Conservation (phyloP, 257 asterid species). For the Linderniella brevidens region DNA sequence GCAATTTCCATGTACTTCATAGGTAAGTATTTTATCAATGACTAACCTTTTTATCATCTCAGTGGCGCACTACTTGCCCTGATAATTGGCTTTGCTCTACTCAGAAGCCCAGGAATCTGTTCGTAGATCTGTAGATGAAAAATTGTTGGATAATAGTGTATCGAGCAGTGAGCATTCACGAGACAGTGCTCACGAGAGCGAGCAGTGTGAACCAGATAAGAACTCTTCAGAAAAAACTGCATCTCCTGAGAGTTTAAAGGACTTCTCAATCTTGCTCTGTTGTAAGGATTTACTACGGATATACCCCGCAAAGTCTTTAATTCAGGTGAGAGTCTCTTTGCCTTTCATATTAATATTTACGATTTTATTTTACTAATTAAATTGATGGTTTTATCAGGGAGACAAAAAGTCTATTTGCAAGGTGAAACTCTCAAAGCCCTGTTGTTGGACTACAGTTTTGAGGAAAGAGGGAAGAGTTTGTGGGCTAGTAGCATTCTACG, state of each 20-base stretch:
- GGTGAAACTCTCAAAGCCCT: conserved; percentile 59
- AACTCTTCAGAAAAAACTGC: conserved; percentile 19
- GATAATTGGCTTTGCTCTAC: conserved; percentile 11
- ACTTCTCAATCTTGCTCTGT: conserved; percentile 45
- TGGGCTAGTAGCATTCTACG: conserved; percentile 51
- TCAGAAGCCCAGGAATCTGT: conserved; percentile 25
- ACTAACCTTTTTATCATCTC: conserved; percentile 9
- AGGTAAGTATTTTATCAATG: conserved; percentile 39
- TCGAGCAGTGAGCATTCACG: conserved; percentile 20
- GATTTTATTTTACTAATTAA: conserved; percentile 11
- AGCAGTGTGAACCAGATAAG: conserved; percentile 19
- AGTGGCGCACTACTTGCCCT: conserved; percentile 10
- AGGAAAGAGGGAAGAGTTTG: conserved; percentile 27
- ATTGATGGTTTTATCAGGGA: conserved; percentile 34
- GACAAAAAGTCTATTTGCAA: conserved; percentile 41
- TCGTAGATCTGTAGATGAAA: conserved; percentile 18
- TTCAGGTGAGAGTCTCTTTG: conserved; percentile 40
- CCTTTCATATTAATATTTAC: conserved; percentile 11
- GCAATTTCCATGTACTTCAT: conserved; percentile 62
- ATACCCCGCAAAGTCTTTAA: conserved; percentile 44
- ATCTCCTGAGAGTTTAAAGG: conserved; percentile 23
- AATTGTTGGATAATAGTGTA: conserved; percentile 18
- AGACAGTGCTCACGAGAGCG: conserved; percentile 19
- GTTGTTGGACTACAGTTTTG: conserved; percentile 56
- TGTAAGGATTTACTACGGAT: conserved; percentile 39